Conservation (phyloP, 2,329 filamentous ascomycete species). For the Phaeoacremonium minimum region DNA sequence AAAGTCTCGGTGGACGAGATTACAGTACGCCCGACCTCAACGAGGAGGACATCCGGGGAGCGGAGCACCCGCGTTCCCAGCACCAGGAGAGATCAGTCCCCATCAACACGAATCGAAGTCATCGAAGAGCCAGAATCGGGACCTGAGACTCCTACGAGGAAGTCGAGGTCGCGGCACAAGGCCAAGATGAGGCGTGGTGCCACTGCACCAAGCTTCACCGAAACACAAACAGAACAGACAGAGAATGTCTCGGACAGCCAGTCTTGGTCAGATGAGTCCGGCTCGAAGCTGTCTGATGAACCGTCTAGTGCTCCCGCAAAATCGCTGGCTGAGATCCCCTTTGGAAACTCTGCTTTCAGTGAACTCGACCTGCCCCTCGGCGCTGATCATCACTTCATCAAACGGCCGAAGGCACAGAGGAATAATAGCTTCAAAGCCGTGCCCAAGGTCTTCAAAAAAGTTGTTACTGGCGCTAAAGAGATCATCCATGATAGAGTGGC, state of each 20-base stretch:
- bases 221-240: conserved; percentile 20
- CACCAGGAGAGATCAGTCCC: conserved; percentile 12
- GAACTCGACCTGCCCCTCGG: conserved; percentile 53
- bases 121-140: conserved; percentile 30
- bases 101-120: conserved; percentile 20
- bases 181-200: conserved; percentile 2
- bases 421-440: conserved; percentile 55
- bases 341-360: conserved; percentile 64
- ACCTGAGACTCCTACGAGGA: conserved; percentile 14
- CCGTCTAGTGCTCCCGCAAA: conserved; percentile 41
- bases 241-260: conserved; percentile 25
- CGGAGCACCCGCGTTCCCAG: conserved; percentile 15
- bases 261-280: conserved; percentile 21
- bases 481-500: conserved; percentile 57
- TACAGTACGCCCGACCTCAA: conserved; percentile 20
- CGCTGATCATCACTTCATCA: conserved; percentile 37
- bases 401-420: conserved; percentile 43
- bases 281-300: conserved; percentile 23
- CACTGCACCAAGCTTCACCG: conserved; percentile 12
- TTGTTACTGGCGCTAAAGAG: conserved; percentile 60
- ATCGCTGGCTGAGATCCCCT: conserved; percentile 56
- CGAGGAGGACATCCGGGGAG: conserved; percentile 19
- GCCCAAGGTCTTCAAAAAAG: conserved; percentile 61
- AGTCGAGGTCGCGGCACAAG: conserved; percentile 7
- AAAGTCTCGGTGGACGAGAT: conserved; percentile 18